Percentiles rank a stretch among this genome's conserved stretches.
Evolutionary conservation across 176 grass and related monocot species (phyloP).

Genomic region (Bothriochloa decipiens): DNA sequence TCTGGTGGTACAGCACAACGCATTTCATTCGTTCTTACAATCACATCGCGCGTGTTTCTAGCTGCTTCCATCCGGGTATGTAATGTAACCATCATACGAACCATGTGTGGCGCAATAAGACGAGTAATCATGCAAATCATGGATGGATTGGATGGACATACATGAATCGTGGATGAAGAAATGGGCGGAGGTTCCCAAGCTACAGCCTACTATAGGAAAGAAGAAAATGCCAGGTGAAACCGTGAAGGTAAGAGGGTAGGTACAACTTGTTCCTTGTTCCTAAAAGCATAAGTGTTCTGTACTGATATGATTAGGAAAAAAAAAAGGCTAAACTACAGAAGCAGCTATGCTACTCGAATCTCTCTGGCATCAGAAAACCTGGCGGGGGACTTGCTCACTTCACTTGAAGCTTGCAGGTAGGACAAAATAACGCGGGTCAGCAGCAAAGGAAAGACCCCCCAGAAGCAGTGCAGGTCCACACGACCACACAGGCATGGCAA

Average conservation of each 20-base stretch:
- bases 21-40: not conserved
- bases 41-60: not conserved
- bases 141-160: no score
- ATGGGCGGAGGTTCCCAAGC: not conserved
- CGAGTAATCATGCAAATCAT: not conserved
- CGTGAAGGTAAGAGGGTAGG: not conserved
- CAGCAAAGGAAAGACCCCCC: slow-evolving; percentile 5
- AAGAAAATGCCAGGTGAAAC: not conserved
- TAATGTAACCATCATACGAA: not conserved
- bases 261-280: not conserved
- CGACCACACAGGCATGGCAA: not conserved
- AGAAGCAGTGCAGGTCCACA: not conserved
- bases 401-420: not conserved
- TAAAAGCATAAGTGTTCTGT: not conserved
- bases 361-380: not conserved
- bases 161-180: not conserved
- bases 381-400: not conserved
- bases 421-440: not conserved
- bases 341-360: no score
- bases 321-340: not conserved
- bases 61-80: slow-evolving; percentile 18
- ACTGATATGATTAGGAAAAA: no score
- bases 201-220: not conserved
- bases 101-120: not conserved
- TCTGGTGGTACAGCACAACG: no score